phyloP scores from a whole-genome alignment of 768 basidiomycete species.

The Pisolithus orientalis region DNA sequence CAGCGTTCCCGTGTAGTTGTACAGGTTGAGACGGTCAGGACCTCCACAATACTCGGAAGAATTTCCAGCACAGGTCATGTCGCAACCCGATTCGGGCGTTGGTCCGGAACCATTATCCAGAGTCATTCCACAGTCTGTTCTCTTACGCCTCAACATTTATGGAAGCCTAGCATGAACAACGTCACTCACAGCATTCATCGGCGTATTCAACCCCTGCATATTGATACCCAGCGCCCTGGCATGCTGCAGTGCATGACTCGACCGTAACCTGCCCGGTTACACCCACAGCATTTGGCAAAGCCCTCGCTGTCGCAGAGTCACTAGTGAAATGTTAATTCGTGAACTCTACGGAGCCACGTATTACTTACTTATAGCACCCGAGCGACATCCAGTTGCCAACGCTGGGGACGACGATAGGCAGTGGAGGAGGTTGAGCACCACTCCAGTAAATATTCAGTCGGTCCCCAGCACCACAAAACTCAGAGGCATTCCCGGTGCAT shows the following conservation, averaged over 20 bases:
- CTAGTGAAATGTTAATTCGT: constrained; percentile 12
- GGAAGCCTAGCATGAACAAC: neutral
- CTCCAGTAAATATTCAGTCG: constrained; percentile 62
- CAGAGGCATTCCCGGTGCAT: constrained; percentile 52
- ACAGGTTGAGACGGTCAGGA: constrained; percentile 57
- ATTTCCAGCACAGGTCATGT: constrained; percentile 62
- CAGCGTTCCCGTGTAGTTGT: constrained; percentile 63
- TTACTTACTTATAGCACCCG: constrained; percentile 65
- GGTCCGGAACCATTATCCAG: constrained; percentile 23
- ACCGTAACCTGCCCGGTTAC: constrained; percentile 42
- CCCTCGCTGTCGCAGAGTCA: constrained; percentile 29
- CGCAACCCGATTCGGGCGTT: constrained; percentile 47
- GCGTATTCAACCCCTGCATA: constrained; percentile 43
- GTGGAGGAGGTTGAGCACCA: constrained; percentile 47
- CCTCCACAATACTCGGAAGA: constrained; percentile 67
- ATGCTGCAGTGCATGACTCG: constrained; percentile 44
- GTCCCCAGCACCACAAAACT: constrained; percentile 56
- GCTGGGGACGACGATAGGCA: constrained; percentile 45
- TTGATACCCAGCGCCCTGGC: constrained; percentile 34
- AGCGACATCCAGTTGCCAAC: constrained; percentile 63
- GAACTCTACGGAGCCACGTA: neutral
- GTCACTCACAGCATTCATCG: constrained; percentile 42
- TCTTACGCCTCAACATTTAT: neutral
- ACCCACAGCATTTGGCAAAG: constrained; percentile 23
- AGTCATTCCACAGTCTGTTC: constrained; percentile 13